These are phyloP conservation scores for Salvia hispanica DNA, from an alignment of 257 asterid genomes.

Conservation along the genomic window DNA sequence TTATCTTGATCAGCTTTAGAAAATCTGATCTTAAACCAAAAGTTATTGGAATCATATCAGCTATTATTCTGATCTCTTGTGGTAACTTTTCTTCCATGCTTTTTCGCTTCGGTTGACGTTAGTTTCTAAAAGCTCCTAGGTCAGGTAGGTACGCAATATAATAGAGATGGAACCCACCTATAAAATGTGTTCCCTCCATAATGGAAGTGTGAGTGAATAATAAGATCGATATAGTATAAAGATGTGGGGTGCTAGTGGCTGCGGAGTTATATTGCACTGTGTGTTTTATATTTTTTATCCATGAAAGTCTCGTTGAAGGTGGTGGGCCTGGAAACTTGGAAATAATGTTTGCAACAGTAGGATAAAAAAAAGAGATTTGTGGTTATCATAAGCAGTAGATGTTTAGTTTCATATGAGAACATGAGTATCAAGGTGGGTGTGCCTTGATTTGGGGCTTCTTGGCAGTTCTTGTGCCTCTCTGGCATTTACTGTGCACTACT, in stretches of 20 bases:
- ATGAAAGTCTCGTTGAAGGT: constrained; percentile 34
- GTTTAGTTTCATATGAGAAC: constrained; percentile 38
- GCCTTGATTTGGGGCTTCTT: constrained; percentile 21
- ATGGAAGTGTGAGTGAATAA: constrained; percentile 42
- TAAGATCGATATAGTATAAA: constrained; percentile 47
- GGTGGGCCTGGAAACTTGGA: constrained; percentile 51
- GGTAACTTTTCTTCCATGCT: constrained; percentile 24
- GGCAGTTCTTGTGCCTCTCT: no score
- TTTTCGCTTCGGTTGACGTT: constrained; percentile 26
- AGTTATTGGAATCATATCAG: constrained; percentile 28
- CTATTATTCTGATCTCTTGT: constrained; percentile 22
- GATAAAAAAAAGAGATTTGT: constrained; percentile 32
- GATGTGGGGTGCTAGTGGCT: constrained; percentile 54
- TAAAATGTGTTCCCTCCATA: constrained; percentile 39
- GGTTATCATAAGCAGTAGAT: constrained; percentile 45
- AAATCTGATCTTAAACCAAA: constrained; percentile 19
- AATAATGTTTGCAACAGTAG: constrained; percentile 52
- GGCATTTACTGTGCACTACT: no score
- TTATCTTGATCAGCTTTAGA: constrained; percentile 25
- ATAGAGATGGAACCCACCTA: constrained; percentile 53
- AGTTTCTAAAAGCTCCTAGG: constrained; percentile 34
- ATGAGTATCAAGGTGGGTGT: constrained; percentile 52
- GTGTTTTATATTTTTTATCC: constrained; percentile 39
- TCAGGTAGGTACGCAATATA: constrained; percentile 39
- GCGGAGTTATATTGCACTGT: constrained; percentile 39